Conservation (phyloP, 345 rosid genomes). For the Salix udensis region DNA sequence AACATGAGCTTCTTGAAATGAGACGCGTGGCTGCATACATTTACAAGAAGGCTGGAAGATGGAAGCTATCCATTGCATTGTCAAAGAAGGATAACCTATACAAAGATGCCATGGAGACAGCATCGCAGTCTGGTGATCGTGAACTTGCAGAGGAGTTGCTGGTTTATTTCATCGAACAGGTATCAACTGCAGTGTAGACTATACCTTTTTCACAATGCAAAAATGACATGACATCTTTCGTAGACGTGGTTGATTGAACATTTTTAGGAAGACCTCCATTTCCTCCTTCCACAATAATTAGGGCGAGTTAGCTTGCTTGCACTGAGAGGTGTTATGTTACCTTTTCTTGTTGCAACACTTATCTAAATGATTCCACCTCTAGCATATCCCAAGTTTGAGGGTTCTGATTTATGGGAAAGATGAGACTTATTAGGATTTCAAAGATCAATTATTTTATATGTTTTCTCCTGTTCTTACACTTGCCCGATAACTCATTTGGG, state of each 20-base stretch:
- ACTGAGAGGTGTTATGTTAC: neutral
- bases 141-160: slow-evolving; percentile 96
- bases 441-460: too few relatives aligned
- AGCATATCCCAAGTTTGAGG: neutral
- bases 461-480: neutral
- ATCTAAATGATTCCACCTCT: neutral
- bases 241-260: neutral
- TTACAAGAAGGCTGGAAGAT: slow-evolving; percentile 95
- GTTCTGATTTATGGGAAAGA: neutral
- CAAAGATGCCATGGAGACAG: slow-evolving; percentile 99
- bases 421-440: neutral
- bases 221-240: neutral
- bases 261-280: neutral
- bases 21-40: slow-evolving; percentile 99
- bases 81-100: slow-evolving; percentile 89
- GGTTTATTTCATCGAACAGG: slow-evolving; percentile 93
- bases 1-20: slow-evolving; percentile 98
- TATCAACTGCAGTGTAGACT: slow-evolving; percentile 4
- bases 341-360: neutral
- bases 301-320: neutral
- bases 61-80: slow-evolving; percentile 97
- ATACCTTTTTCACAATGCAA: neutral
- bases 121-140: slow-evolving; percentile 94
- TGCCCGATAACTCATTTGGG: neutral
- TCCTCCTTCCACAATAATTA: neutral